These are phyloP conservation scores for Aurifilum marmelostoma DNA, from an alignment of 2,329 filamentous ascomycete genomes.

Conservation along the genomic window DNA sequence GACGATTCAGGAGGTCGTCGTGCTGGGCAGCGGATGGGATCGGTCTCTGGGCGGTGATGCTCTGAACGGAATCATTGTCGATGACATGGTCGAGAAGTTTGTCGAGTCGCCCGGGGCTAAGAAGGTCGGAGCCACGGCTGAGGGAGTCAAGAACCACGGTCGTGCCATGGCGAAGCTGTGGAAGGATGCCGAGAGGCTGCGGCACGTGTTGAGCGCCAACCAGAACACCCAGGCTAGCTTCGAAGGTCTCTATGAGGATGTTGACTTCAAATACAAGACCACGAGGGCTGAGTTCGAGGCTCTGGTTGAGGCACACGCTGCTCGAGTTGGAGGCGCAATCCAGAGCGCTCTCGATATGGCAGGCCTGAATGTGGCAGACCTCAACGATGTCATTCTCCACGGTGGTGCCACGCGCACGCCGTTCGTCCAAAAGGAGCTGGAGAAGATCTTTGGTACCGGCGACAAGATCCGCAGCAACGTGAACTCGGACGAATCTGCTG, in stretches of 20 bases:
- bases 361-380: conserved; percentile 71
- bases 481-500: conserved; percentile 94
- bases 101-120: conserved; percentile 70
- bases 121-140: conserved; percentile 63
- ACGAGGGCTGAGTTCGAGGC: conserved; percentile 79
- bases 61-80: conserved; percentile 83
- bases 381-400: conserved; percentile 91
- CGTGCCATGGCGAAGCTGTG: conserved; percentile 86
- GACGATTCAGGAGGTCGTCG: conserved; percentile 92
- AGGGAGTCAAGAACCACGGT: conserved; percentile 73
- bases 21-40: conserved; percentile 87
- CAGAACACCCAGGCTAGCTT: conserved; percentile 78
- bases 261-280: conserved; percentile 93
- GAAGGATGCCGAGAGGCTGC: conserved; percentile 86
- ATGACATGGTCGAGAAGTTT: conserved; percentile 85
- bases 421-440: conserved; percentile 88
- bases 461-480: conserved; percentile 91
- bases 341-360: conserved; percentile 75
- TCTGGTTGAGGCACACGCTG: conserved; percentile 68
- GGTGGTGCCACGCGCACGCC: conserved; percentile 89
- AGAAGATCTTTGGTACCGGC: conserved; percentile 70
- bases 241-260: conserved; percentile 86
- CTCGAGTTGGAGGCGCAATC: conserved; percentile 70
- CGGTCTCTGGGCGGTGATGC: conserved; percentile 85
- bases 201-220: conserved; percentile 93